Base-by-base conservation (phyloP, 495 filamentous ascomycete genomes). In the Letharia columbiana region DNA sequence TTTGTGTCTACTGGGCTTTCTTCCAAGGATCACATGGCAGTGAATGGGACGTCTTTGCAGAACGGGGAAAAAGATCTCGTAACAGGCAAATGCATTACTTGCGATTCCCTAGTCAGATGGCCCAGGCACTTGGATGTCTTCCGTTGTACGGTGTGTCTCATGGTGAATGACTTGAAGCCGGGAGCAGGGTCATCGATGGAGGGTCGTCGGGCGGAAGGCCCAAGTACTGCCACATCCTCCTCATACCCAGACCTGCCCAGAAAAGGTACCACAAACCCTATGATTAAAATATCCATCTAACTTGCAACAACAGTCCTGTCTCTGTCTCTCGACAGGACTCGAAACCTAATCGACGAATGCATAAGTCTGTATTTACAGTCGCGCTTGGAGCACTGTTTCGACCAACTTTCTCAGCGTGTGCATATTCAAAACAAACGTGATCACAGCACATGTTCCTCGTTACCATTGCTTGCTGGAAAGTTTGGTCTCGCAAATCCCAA, bases 131-230 rank as follows among this genome's bases (percentile, higher is more conserved):
- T 93, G 69, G 82, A 83, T 37, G 80, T 87, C 52, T 96, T 92
- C 76, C 82, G 91, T 69, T 97, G 92, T 75, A 89, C 89, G 42
- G 85, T 89, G 59, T 97, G 92, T 75, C 77, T 91, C 70, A 96
- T 89, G 59, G 84, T 97, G 70, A 96, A 94, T 70, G 92, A 96
- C 72, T 72, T 96, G 59, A 82, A 84, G 66, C 84, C 84, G 31
- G 35, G 66, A n/a, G 28, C 54, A 47, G 17, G 68, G 6, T n/a
- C 45, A 9, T 23, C 10, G 8, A 39, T 20, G 12, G 28, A 61
- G 71, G 31, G 68, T 58, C 37, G 76, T 60, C 18, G 35, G 78
- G 33, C 40, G 67, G 40, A 74, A 68, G 35, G 70, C 68, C 37
- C 50, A 66, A 10, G 62, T 37, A 54, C 63, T 54, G 28, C 69